Percentiles rank a stretch among this genome's conserved stretches.
phyloP scores from a whole-genome alignment of 164 flowering plant species.

The Vitis cinerea region DNA sequence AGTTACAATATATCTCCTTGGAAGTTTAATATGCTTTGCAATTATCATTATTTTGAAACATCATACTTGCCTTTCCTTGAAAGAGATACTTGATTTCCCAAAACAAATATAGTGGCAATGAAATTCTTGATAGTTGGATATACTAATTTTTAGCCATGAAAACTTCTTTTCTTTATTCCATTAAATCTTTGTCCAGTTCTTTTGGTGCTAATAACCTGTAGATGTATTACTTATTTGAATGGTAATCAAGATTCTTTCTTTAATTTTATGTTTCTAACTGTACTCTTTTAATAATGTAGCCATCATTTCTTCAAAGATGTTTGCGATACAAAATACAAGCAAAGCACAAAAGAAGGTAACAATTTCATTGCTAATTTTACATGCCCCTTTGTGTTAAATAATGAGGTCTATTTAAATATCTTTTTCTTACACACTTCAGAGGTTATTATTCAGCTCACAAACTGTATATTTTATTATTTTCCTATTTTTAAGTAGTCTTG shows the following conservation, averaged over 20 bases:
- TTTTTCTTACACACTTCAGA: not conserved
- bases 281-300: slow-evolving; percentile 42
- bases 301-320: slow-evolving; percentile 84
- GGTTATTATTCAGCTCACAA: not conserved
- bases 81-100: not conserved
- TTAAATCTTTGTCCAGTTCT: not conserved
- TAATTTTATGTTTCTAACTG: not conserved
- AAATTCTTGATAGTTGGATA: not conserved
- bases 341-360: slow-evolving; percentile 64
- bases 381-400: not conserved
- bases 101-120: not conserved
- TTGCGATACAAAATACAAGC: slow-evolving; percentile 76
- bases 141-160: not conserved
- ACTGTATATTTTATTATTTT: not conserved
- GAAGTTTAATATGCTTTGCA: too few species aligned
- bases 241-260: not conserved
- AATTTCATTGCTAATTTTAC: not conserved
- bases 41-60: not conserved
- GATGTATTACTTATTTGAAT: not conserved
- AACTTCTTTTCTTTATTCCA: not conserved
- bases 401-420: not conserved
- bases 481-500: not conserved
- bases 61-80: not conserved
- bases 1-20: too few species aligned
- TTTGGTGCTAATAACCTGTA: too few species aligned